Percentiles rank a stretch among this genome's conserved stretches.
These are phyloP conservation scores for Cladosporium colombiae DNA, from an alignment of 2,329 filamentous ascomycete genomes.

Conservation along the genomic window DNA sequence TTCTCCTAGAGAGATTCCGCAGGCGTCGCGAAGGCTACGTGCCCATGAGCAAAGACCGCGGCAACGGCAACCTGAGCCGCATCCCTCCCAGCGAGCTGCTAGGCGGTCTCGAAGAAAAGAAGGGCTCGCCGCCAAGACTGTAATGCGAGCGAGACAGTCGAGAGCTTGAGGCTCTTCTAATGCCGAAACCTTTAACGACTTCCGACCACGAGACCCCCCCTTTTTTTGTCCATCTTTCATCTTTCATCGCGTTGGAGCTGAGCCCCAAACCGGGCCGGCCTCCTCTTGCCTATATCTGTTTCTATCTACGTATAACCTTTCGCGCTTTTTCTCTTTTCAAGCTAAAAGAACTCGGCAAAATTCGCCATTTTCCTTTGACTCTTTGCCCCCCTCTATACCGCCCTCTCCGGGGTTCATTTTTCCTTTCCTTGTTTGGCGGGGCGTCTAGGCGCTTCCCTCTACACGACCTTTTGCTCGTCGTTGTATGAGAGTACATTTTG, in stretches of 20 bases:
- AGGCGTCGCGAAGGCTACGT: constrained; percentile 78
- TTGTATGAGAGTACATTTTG: not conserved
- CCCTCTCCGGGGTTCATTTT: not conserved
- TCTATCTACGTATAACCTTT: constrained; percentile 3
- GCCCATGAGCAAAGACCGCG: constrained; percentile 66
- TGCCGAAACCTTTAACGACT: constrained; percentile 14
- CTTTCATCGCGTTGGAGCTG: not conserved
- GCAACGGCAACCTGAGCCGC: constrained; percentile 49
- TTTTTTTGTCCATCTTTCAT: constrained; percentile 8
- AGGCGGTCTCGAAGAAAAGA: constrained; percentile 32
- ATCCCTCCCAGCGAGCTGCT: constrained; percentile 49
- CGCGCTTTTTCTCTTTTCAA: not conserved
- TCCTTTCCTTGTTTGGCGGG: constrained; percentile 6
- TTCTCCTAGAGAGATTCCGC: constrained; percentile 72
- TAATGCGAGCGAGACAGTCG: not conserved
- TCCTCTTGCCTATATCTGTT: constrained; percentile 7
- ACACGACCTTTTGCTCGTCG: not conserved
- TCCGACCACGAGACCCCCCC: not conserved
- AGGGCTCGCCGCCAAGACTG: constrained; percentile 16
- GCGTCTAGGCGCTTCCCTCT: constrained; percentile 13
- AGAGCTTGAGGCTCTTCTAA: constrained; percentile 3
- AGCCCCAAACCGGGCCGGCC: not conserved
- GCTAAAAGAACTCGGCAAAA: not conserved
- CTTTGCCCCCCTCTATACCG: not conserved
- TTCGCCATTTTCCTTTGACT: not conserved